Evolutionary conservation across 148 eudicot genomes (phyloP).

Genomic region (Heliamphora exappendiculata): DNA sequence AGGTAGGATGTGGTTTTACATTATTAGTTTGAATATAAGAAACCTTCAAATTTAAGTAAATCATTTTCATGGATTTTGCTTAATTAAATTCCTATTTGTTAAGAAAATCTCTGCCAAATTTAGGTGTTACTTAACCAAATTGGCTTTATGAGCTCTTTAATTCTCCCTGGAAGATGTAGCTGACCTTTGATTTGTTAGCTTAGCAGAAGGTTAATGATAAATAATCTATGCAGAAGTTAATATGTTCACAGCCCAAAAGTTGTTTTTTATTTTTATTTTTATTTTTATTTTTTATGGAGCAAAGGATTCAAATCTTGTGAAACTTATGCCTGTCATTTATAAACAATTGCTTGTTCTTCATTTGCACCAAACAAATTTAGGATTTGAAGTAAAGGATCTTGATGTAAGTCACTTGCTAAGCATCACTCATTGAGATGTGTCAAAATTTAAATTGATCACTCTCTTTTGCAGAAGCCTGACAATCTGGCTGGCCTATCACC

Average conservation of each 20-base stretch:
- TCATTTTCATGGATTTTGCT: no score
- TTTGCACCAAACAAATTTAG: background rate
- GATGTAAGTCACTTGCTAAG: no score
- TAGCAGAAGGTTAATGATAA: background rate
- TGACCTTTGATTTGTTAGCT: background rate
- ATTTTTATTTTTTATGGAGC: no score
- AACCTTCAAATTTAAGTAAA: no score
- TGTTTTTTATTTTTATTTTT: no score
- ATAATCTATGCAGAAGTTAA: background rate
- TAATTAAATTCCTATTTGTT: no score
- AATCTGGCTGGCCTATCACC: constrained; percentile 21
- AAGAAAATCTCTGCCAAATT: no score
- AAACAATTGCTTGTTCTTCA: background rate
- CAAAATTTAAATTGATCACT: background rate
- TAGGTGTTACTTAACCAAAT: no score
- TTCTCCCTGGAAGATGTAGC: background rate
- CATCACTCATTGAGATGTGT: background rate
- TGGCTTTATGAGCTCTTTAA: no score
- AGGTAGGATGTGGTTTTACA: no score
- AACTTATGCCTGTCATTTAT: background rate
- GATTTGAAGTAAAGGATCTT: background rate
- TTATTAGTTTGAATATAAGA: no score
- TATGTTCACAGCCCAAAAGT: background rate
- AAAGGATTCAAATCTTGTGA: background rate
- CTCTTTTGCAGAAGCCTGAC: constrained; percentile 34